These are phyloP conservation scores for Colletotrichum costaricense DNA, from an alignment of 2,329 filamentous ascomycete species.

Conservation along the genomic window DNA sequence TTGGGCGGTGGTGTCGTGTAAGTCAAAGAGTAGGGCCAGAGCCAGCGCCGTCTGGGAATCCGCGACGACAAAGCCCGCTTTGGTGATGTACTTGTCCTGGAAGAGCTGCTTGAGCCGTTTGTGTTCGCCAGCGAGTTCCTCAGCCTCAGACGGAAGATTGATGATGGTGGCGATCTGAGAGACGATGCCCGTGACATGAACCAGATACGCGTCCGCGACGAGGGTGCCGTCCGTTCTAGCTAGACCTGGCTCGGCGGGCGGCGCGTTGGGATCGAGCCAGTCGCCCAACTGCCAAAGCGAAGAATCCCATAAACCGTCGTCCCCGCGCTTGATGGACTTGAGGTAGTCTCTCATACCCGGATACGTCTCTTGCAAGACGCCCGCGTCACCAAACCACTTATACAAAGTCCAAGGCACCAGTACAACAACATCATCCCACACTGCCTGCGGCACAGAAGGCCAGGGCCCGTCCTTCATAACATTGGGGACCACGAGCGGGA, in stretches of 20 bases:
- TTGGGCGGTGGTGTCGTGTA: conserved; percentile 41
- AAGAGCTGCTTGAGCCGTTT: conserved; percentile 42
- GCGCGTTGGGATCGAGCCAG: conserved; percentile 61
- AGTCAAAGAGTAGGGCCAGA: conserved; percentile 49
- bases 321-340: conserved; percentile 44
- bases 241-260: conserved; percentile 50
- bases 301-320: conserved; percentile 52
- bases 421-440: conserved; percentile 57
- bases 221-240: conserved; percentile 53
- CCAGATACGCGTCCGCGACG: conserved; percentile 60
- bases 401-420: conserved; percentile 54
- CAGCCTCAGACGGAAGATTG: conserved; percentile 40
- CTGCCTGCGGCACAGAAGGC: conserved; percentile 44
- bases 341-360: conserved; percentile 53
- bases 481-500: conserved; percentile 45
- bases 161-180: conserved; percentile 48
- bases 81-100: conserved; percentile 44
- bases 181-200: conserved; percentile 53
- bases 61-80: conserved; percentile 44
- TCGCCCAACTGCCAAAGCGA: conserved; percentile 53
- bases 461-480: conserved; percentile 40
- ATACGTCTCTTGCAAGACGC: conserved; percentile 50
- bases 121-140: conserved; percentile 37
- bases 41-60: conserved; percentile 53
- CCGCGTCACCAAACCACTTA: conserved; percentile 49